These are phyloP conservation scores for Goffeauzyma gilvescens DNA, from an alignment of 768 basidiomycete genomes.

Conservation along the genomic window DNA sequence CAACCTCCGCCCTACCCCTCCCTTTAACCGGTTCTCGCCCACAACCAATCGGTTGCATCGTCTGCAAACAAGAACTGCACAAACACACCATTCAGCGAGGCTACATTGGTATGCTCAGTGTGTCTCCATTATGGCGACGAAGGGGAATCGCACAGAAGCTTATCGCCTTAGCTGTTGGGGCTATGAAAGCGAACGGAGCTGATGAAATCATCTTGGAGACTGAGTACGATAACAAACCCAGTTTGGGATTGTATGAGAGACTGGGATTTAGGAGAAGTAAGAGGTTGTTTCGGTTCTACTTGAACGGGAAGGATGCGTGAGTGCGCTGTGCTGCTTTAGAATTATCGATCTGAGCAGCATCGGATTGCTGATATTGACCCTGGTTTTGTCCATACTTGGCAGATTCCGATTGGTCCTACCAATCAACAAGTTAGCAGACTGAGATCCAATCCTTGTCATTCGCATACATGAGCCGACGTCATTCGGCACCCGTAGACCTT, in stretches of 20 bases:
- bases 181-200: conserved; percentile 64
- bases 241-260: conserved; percentile 70
- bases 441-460: too few species aligned
- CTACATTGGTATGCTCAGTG: conserved; percentile 96
- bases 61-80: conserved; percentile 93
- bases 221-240: conserved; percentile 77
- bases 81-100: conserved; percentile 52
- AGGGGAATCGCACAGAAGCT: conserved; percentile 79
- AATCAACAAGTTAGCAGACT: too few species aligned
- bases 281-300: conserved; percentile 79
- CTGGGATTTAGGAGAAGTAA: conserved; percentile 94
- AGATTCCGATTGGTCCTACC: too few species aligned
- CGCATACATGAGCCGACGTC: too few species aligned
- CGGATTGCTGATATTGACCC: too few species aligned
- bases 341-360: too few species aligned
- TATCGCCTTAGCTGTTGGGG: conserved; percentile 59
- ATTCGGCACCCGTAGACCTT: too few species aligned
- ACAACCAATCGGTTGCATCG: conserved; percentile 69
- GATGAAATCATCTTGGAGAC: conserved; percentile 94
- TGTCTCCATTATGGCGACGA: conserved; percentile 63
- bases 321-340: too few species aligned
- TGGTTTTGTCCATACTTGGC: too few species aligned
- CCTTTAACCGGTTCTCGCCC: conserved; percentile 43
- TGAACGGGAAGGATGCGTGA: conserved; percentile 88
- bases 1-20: neutral